Base-by-base conservation (phyloP, 2,329 filamentous ascomycete species). In the Botrytis paeoniae region DNA sequence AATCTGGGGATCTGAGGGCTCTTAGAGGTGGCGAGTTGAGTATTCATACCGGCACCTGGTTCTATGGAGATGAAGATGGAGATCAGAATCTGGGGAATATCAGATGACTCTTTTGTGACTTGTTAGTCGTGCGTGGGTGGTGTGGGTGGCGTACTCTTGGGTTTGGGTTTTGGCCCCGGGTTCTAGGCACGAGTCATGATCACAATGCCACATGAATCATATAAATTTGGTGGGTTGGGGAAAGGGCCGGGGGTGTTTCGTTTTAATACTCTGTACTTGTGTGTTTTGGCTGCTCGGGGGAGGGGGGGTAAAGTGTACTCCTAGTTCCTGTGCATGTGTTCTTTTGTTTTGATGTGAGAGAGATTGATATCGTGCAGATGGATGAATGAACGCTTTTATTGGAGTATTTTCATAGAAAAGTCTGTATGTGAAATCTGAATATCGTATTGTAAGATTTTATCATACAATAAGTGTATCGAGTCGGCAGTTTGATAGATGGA, bases 401-500 rank as follows among this genome's bases (percentile, higher is more conserved):
- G 0, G 1, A 25, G 22, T 51, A n/a, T 14, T 14, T 2, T n/a
- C 12, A 25, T 6, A 7, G 6, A 4, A 10, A n/a, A n/a, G 48
- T 51, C 48, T 51, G 5, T 2, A n/a, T n/a, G 22, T 51, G 12
- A 3, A 51, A 51, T 51, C 10, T n/a, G 9, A n/a, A 14, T 14
- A 6, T n/a, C n/a, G 48, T n/a, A 7, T n/a, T 14, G 25, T 51
- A n/a, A 51, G 25, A 14, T 51, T 12, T 6, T 16, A n/a, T 51
- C 22, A n/a, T 6, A 7, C 25, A n/a, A 51, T 2, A 6, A 6
- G 14, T 29, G 14, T 29, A 8, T 18, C 51, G n/a, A 54, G 12
- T 29, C n/a, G 12, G 51, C 12, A 29, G 5, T 3, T 54, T 54
- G 6, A 29, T 29, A 54, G 48, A n/a, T n/a, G 29, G 6, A 29